These are phyloP conservation scores for Rosa chinensis DNA, from an alignment of 306 rosid species.

Conservation along the genomic window DNA sequence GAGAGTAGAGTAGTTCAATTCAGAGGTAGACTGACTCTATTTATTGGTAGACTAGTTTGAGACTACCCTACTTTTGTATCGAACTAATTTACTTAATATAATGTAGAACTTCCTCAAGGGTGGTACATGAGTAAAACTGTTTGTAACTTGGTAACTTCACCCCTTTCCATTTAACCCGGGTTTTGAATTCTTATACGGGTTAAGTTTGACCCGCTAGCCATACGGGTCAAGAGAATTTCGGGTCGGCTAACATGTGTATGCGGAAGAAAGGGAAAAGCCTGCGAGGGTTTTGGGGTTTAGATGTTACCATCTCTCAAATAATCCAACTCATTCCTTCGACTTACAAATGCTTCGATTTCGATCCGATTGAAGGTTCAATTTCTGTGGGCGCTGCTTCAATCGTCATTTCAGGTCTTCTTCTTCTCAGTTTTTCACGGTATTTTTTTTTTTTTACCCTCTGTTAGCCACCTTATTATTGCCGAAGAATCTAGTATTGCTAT, in stretches of 20 bases:
- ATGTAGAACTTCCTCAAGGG: no score
- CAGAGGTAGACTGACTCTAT: no score
- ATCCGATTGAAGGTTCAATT: neutral
- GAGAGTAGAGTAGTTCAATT: no score
- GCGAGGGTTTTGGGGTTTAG: conserved; percentile 11
- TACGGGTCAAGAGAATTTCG: neutral
- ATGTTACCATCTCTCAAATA: neutral
- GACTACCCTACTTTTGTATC: no score
- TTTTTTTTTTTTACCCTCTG: neutral
- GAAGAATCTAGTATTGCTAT: neutral
- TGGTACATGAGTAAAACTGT: no score
- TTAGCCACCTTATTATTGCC: neutral
- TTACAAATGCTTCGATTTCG: neutral
- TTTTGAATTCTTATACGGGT: no score
- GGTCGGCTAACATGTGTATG: neutral
- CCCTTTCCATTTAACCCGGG: no score
- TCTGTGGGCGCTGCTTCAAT: neutral
- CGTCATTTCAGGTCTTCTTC: neutral
- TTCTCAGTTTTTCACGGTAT: neutral
- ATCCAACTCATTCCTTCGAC: neutral
- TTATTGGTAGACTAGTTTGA: no score
- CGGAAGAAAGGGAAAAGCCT: no score
- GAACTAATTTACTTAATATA: no score
- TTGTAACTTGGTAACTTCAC: no score
- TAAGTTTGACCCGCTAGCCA: no score